Percentiles rank a stretch among this genome's conserved stretches.
phyloP scores from a whole-genome alignment of 805 yeast genomes.

The Saccharomycopsis sp. region DNA sequence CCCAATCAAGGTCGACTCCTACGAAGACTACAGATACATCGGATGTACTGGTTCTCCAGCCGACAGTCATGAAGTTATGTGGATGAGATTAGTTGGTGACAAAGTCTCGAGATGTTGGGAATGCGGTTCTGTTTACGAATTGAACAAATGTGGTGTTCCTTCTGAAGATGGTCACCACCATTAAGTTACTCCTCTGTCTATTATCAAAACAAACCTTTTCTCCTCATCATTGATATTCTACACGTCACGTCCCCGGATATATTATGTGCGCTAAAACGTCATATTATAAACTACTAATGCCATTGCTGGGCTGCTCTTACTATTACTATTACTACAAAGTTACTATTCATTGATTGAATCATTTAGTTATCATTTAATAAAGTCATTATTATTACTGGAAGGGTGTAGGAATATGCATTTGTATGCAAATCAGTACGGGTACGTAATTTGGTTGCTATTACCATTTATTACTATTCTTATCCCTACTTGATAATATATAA shows the following conservation, averaged over 20 bases:
- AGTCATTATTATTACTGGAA: neutral
- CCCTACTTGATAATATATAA: no score
- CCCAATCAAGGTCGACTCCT: constrained; percentile 85
- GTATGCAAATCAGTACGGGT: no score
- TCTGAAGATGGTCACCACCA: constrained; percentile 51
- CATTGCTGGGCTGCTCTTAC: neutral
- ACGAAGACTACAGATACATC: constrained; percentile 87
- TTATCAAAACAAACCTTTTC: neutral
- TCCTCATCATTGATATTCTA: neutral
- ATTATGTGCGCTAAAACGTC: neutral
- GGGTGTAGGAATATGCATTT: no score
- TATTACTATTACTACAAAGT: neutral
- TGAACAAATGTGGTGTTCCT: constrained; percentile 82
- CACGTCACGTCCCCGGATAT: neutral
- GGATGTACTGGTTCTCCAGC: constrained; percentile 98
- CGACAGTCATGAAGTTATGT: constrained; percentile 82
- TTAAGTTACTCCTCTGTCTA: neutral
- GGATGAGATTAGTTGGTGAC: constrained; percentile 83
- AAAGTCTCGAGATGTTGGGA: constrained; percentile 96
- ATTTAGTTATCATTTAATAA: neutral
- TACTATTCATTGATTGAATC: constrained; percentile 2
- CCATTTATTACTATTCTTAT: no score
- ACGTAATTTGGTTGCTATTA: no score
- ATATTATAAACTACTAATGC: neutral
- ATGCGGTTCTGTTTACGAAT: constrained; percentile 91